Base-by-base conservation (phyloP, 2,329 filamentous ascomycete genomes). In the Penicillium digitatum region DNA sequence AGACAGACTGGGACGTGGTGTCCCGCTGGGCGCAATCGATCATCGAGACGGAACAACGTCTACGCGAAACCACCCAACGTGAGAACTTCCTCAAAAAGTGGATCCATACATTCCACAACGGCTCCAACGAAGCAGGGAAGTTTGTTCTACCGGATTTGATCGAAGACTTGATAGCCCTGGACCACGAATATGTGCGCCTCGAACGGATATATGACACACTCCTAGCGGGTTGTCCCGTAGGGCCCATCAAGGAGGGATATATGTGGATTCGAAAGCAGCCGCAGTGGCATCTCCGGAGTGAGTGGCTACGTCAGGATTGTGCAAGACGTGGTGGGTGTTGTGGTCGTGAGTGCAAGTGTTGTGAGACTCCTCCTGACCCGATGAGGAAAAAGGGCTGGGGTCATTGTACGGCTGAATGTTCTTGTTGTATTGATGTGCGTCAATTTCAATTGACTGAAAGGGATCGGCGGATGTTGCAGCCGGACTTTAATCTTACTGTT, bases 271-370 rank as follows among this genome's bases (percentile, higher is more conserved):
- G 52, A 37, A 38, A 22, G 2, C 32, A 55, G 27, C 40, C 52
- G n/a, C 39, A 38, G 34, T 55, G 52, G 52, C 27, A 55, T 51
- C 32, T 55, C 3, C n/a, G 9, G 20, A 55, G 45, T 32, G 18
- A 20, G 10, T 54, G 54, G 49, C 16, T 56, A 3, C 54, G 46
- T 0, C 26, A 54, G 46, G 54, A 58, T 22, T 58, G 54, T 44
- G 50, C 42, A 2, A 40, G 49, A 5, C 46, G 54, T 0, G 56
- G 54, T 26, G 54, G 54, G 7, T 58, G 56, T 16, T 58, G 56
- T 54, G 56, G 48, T 10, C 34, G 56, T 22, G n/a, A 24, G 7
- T 56, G 56, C 22, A 35, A 32, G 12, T 57, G 56, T 18, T 58
- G 56, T 39, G 46, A 50, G n/a, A 47, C 20, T 0, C 47, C 40